Conservation (phyloP, 805 yeast genomes). For the Starmerella apicola region DNA sequence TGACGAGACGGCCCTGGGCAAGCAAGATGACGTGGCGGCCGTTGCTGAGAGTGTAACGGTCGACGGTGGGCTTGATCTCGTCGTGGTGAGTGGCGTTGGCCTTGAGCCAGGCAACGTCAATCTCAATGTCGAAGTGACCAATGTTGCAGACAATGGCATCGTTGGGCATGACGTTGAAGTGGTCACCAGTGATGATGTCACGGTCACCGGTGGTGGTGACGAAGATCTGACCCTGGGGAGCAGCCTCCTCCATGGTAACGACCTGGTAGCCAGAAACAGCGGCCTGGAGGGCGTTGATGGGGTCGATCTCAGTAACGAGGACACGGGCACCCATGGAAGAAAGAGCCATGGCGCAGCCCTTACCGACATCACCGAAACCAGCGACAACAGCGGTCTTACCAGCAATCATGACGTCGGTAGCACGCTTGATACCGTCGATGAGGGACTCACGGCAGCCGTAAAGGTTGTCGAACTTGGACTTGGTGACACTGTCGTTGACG, state of each 20-base stretch:
- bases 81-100: constrained; percentile 84
- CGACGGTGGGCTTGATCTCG: constrained; percentile 98
- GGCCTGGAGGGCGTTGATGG: constrained; percentile 98
- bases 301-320: constrained; percentile 92
- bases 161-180: constrained; percentile 90
- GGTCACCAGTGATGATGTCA: constrained; percentile 84
- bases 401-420: constrained; percentile 98
- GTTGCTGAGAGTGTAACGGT: constrained; percentile 77
- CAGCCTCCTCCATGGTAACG: constrained; percentile 87
- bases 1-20: constrained; percentile 98
- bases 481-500: constrained; percentile 97
- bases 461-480: constrained; percentile 97
- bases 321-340: constrained; percentile 99
- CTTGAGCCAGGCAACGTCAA: constrained; percentile 98
- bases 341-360: constrained; percentile 98
- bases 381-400: constrained; percentile 99
- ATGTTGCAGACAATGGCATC: constrained; percentile 99
- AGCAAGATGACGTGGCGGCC: constrained; percentile 92
- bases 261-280: constrained; percentile 99
- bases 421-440: constrained; percentile 98
- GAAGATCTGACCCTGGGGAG: constrained; percentile 85
- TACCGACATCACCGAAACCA: constrained; percentile 99
- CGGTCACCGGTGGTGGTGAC: constrained; percentile 99
- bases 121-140: constrained; percentile 98
- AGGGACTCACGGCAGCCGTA: constrained; percentile 99